Evolutionary conservation across 2,329 filamentous ascomycete genomes (phyloP).

Genomic region (Calonectria hawksworthii): DNA sequence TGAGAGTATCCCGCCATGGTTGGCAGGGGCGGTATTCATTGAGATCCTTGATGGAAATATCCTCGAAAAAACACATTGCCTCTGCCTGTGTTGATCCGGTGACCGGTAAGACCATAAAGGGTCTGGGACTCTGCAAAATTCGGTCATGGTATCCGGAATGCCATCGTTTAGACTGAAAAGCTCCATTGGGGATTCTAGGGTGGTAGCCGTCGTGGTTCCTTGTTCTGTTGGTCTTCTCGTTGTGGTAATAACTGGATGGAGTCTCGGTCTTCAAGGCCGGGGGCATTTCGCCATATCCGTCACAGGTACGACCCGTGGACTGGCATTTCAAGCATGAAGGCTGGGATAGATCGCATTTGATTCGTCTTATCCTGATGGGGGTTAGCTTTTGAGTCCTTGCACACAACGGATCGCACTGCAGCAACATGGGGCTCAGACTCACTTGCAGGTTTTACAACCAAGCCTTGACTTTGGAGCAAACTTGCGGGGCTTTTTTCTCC

Average conservation of each 20-base stretch:
- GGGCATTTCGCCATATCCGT: constrained; percentile 48
- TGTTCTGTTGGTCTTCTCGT: constrained; percentile 1
- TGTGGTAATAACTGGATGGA: neutral
- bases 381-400: constrained; percentile 32
- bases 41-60: constrained; percentile 45
- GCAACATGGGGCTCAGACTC: constrained; percentile 38
- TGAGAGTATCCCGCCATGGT: constrained; percentile 51
- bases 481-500: constrained; percentile 54
- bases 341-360: constrained; percentile 54
- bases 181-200: neutral
- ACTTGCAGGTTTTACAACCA: constrained; percentile 59
- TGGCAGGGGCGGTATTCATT: constrained; percentile 50
- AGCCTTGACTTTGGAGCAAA: constrained; percentile 56
- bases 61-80: constrained; percentile 49
- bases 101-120: constrained; percentile 42
- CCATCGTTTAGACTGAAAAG: neutral
- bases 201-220: neutral
- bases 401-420: constrained; percentile 9
- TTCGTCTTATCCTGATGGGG: constrained; percentile 50
- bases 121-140: constrained; percentile 31
- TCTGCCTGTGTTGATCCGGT: constrained; percentile 39
- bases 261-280: neutral
- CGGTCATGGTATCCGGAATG: constrained; percentile 10
- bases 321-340: constrained; percentile 53
- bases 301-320: constrained; percentile 55